A percentile compares a stretch with the other conserved stretches of the same genome.
Evolutionary conservation across 768 basidiomycete genomes (phyloP).

Genomic region (Cubamyces sp.): DNA sequence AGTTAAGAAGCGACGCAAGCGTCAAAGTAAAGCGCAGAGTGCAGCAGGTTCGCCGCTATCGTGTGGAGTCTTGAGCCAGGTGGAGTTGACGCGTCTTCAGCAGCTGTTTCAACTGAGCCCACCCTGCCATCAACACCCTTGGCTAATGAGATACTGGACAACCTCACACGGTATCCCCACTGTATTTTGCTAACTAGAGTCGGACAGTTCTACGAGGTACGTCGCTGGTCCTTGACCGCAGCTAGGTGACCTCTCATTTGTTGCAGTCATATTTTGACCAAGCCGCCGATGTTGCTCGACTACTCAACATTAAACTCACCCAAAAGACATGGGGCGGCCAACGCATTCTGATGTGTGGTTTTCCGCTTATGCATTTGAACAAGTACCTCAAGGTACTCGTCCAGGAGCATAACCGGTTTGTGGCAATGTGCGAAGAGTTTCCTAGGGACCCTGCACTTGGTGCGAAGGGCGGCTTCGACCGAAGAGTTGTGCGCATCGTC

Average conservation of each 20-base stretch:
- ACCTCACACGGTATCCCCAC: conserved; percentile 79
- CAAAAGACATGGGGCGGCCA: conserved; percentile 73
- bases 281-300: conserved; percentile 72
- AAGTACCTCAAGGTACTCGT: conserved; percentile 87
- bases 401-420: conserved; percentile 80
- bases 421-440: conserved; percentile 95
- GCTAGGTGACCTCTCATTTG: no score
- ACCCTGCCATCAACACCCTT: conserved; percentile 50
- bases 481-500: conserved; percentile 84
- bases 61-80: no score
- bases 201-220: conserved; percentile 94
- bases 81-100: no score
- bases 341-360: conserved; percentile 85
- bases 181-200: conserved; percentile 91
- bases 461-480: conserved; percentile 64
- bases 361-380: conserved; percentile 83
- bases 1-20: conserved; percentile 2
- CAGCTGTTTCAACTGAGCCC: neutral
- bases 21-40: conserved; percentile 1
- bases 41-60: neutral
- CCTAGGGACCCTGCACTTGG: conserved; percentile 50
- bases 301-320: conserved; percentile 85
- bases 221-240: conserved; percentile 3
- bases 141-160: conserved; percentile 70
- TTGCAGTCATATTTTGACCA: conserved; percentile 92